phyloP scores from a whole-genome alignment of 1,284 basidiomycete genomes.

The Mycena sp. region DNA sequence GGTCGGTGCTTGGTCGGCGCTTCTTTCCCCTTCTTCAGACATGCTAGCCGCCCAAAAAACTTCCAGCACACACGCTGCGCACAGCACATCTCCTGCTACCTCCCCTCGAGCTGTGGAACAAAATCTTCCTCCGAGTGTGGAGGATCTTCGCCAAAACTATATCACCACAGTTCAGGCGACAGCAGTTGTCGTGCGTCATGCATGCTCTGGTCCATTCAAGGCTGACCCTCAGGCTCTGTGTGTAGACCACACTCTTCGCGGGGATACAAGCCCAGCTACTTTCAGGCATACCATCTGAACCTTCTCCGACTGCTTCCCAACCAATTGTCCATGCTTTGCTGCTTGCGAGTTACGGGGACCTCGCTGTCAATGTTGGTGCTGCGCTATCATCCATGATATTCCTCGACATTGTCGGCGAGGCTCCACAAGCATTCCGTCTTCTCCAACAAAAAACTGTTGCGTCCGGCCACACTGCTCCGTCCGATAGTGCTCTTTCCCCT shows the following conservation, averaged over 20 bases:
- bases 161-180: slow-evolving; percentile 4
- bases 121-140: slow-evolving; percentile 2
- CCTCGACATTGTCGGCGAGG: slow-evolving; percentile 10
- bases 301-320: background rate
- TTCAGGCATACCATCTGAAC: background rate
- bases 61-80: too few species aligned
- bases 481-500: background rate
- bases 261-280: slow-evolving; percentile 11
- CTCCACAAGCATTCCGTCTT: background rate
- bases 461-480: background rate
- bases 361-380: slow-evolving; percentile 1
- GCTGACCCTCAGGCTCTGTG: background rate
- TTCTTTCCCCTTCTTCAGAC: too few species aligned
- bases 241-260: slow-evolving; percentile 2
- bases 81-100: too few species aligned
- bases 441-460: background rate
- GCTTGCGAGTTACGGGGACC: slow-evolving; percentile 9
- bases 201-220: too few species aligned
- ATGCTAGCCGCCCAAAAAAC: too few species aligned
- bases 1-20: too few species aligned
- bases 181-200: slow-evolving; percentile 5
- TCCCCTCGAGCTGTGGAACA: too few species aligned
- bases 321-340: background rate
- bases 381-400: slow-evolving; percentile 9
- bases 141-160: slow-evolving; percentile 5